Evolutionary conservation across 257 asterid genomes (phyloP), one percentile per base, ranked within the genome.

Genomic region (Leonotis leonurus): DNA sequence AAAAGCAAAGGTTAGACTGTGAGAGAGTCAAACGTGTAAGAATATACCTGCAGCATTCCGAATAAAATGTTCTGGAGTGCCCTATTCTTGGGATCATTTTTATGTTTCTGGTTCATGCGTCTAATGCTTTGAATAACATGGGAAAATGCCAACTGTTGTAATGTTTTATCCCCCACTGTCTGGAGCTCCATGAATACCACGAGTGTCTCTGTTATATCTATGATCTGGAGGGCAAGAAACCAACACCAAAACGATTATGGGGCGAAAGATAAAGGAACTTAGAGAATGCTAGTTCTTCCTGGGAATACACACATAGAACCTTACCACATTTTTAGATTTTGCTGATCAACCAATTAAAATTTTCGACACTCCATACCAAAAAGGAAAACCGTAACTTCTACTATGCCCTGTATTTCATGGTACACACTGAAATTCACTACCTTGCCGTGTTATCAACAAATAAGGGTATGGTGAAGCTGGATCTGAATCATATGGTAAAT

Each of bases 121-220:
- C 52, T 73, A 64, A 93, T 85, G 59, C 83, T 78, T 48, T 85
- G 84, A 72, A 93, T 73, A 60, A 87, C 76, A 60, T 93, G 96
- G 13, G 87, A 74, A 72, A 83, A 93, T 3, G 99, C 88, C 72
- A 89, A 73, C 7, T 75, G 57, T 64, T 77, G 84, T 56, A 87
- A 69, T 33, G 73, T 62, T 71, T 69, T 83, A 66, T 93, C 99
- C 24, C 87, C 97, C 8, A 89, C 68, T 24, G 85, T 82, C 80
- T 89, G 99, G 21, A 93, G 95, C 83, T 85, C 97, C 96, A 93
- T 78, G 80, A 89, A 89, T 65, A 93, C 73, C 39, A 48, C 80
- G 60, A 93, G 92, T 10, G 89, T 80, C 49, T 85, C 88, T 40
- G 54, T 74, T 39, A 81, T 75, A 76, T 82, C 88, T 76, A 93